Base-by-base conservation (phyloP, 169 alveolate species). In the Toxoplasma gondii region DNA sequence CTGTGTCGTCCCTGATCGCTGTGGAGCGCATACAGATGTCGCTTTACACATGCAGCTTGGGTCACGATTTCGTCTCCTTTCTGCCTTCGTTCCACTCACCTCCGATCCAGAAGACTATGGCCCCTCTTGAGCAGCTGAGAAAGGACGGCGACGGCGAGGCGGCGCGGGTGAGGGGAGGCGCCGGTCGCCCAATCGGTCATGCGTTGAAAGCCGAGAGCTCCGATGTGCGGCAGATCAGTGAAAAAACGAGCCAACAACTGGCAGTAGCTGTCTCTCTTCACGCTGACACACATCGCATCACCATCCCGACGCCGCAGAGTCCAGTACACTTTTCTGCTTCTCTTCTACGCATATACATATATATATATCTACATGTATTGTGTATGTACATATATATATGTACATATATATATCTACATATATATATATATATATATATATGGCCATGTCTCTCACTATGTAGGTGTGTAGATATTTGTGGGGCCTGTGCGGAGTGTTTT, bases 81-180 rank as follows among this genome's bases (percentile, higher is more conserved):
- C 22, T 49, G 58, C 12, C 58, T 64, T 27, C 74, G 74, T 64
- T 27, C 29, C n/a, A 64, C 49, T 27, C 0, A 82, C 90, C 67
- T 82, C 24, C 49, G 41, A 9, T 45, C 90, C 39, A 82, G 90
- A 36, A 82, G 67, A 12, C 31, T 24, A 22, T 82, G 58, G 58
- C 90, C 90, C 4, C 90, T 12, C 90, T 82, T 82, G 64, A 82
- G 38, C 22, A 82, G 64, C 90, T 82, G 90, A 12, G 90, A 82
- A 7, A 82, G 90, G 41, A 82, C 39, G 24, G 90, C 90, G 12
- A 82, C 90, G 10, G 90, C 53, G 34, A 82, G 90, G 0, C 90
- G 53, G 34, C 90, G 53, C 34, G 53, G 41, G 34, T 22, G 54
- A 5, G 29, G 31, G 36, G 44, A 24, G 9, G 39, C n/a, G 36